Percentiles rank a stretch among this genome's conserved stretches.
phyloP scores from a whole-genome alignment of 495 filamentous ascomycete genomes.

The Trichodelitschia bisporula region DNA sequence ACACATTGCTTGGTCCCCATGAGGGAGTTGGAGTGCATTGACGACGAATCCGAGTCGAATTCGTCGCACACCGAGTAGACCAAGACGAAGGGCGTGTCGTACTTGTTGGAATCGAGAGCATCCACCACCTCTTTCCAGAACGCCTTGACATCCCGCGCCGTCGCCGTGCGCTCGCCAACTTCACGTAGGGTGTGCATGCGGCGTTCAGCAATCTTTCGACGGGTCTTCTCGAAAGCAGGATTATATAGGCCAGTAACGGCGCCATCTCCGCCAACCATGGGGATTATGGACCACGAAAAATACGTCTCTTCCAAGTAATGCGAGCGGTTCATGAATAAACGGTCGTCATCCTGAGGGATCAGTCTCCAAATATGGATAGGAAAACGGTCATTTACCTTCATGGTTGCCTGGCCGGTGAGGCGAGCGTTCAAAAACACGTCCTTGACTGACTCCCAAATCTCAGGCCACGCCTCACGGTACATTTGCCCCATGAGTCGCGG shows the following conservation, averaged over 20 bases:
- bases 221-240: constrained; percentile 13
- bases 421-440: constrained; percentile 32
- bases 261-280: constrained; percentile 13
- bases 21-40: constrained; percentile 32
- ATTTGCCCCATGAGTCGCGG: constrained; percentile 39
- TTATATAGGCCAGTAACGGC: constrained; percentile 14
- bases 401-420: constrained; percentile 36
- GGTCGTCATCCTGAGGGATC: constrained; percentile 28
- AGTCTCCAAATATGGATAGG: not conserved
- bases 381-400: constrained; percentile 22
- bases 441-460: constrained; percentile 39
- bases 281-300: constrained; percentile 15
- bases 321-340: constrained; percentile 33
- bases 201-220: constrained; percentile 13
- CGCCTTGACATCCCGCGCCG: constrained; percentile 30
- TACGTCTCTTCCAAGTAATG: constrained; percentile 33
- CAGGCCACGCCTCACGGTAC: constrained; percentile 36
- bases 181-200: constrained; percentile 23
- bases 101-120: constrained; percentile 9
- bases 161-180: constrained; percentile 40
- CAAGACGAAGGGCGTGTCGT: constrained; percentile 11
- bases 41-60: constrained; percentile 13
- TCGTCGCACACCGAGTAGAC: constrained; percentile 13
- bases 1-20: constrained; percentile 26
- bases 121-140: constrained; percentile 11